Evolutionary conservation across 2,329 filamentous ascomycete species (phyloP), one percentile per base, ranked within the genome.

Genomic region (Pseudocercospora crystallina): DNA sequence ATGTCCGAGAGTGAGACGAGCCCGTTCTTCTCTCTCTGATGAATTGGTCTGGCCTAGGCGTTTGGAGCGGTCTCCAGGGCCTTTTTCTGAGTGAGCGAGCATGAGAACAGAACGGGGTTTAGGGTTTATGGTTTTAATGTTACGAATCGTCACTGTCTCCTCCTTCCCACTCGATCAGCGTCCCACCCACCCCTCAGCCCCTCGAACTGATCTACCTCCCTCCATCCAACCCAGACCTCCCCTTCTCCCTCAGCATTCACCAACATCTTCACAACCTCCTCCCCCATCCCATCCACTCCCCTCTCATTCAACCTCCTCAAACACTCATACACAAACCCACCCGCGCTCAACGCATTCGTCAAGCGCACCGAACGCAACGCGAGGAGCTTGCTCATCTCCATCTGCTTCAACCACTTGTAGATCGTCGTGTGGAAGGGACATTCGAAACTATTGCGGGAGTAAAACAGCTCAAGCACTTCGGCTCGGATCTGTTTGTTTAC

Each of bases 231-330:
- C 30, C 41, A 45, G 2, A 36, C 30, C n/a, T 45, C 34, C 12
- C n/a, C 32, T 31, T 53, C 50, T 8, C 40, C 44, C 8, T 44
- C 36, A 12, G 48, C 39, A 15, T 34, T 44, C 10, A 53, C 40
- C 11, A 45, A 40, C 17, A 53, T 32, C 7, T 44, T 17, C n/a
- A 42, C 50, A 31, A 37, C 45, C 17, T 43, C 41, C 3, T 35
- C n/a, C 20, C 40, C 30, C n/a, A 53, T 15, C 5, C 50, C 50
- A 30, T 53, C 50, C 9, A 15, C 15, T 2, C 13, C 26, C 20
- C 50, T 46, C 35, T 47, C n/a, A 26, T 53, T 48, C 12, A 53
- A 35, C 13, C 45, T 41, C n/a, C 37, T 17, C 10, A 53, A 30
- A n/a, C 35, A 32, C 32, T 29, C 36, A 8, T 38, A 20, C 30